These are phyloP conservation scores for Hansenula lynferdii DNA, from an alignment of 1,139 yeast species.

Conservation along the genomic window DNA sequence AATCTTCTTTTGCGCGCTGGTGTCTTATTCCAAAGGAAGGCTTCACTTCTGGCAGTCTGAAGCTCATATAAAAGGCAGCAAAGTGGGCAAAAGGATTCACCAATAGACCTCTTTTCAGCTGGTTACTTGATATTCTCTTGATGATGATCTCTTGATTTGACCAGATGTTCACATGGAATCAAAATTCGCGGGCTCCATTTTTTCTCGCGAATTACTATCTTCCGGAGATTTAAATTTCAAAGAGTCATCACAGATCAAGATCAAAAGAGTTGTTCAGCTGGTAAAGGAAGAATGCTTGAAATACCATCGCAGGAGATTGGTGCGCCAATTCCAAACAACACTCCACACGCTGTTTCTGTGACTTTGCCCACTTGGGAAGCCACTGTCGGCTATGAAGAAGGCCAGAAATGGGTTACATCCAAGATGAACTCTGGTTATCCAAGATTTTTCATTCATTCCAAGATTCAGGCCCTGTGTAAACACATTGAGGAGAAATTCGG, in stretches of 20 bases:
- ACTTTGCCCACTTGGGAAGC: constrained; percentile 94
- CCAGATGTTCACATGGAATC: no score
- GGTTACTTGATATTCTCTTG: no score
- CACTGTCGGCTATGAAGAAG: constrained; percentile 88
- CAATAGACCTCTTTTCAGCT: no score
- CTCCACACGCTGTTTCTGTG: constrained; percentile 91
- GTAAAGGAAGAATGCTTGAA: neutral
- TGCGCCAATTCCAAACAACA: constrained; percentile 79
- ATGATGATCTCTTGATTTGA: no score
- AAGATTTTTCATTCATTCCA: constrained; percentile 72
- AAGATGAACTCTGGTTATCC: constrained; percentile 90
- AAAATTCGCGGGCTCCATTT: no score
- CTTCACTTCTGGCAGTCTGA: neutral
- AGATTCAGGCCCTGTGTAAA: constrained; percentile 57
- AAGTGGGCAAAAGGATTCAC: no score
- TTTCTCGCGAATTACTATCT: no score
- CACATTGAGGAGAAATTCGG: constrained; percentile 57
- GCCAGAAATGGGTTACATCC: constrained; percentile 75
- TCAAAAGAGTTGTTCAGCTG: neutral
- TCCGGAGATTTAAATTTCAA: no score
- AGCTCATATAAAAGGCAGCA: no score
- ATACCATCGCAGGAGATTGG: constrained; percentile 46
- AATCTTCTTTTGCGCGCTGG: constrained; percentile 1
- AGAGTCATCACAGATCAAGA: neutral
- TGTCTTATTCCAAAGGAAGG: constrained; percentile 1